Evolutionary conservation across 2,329 filamentous ascomycete genomes (phyloP).

Genomic region (Trichoderma koningiopsis): DNA sequence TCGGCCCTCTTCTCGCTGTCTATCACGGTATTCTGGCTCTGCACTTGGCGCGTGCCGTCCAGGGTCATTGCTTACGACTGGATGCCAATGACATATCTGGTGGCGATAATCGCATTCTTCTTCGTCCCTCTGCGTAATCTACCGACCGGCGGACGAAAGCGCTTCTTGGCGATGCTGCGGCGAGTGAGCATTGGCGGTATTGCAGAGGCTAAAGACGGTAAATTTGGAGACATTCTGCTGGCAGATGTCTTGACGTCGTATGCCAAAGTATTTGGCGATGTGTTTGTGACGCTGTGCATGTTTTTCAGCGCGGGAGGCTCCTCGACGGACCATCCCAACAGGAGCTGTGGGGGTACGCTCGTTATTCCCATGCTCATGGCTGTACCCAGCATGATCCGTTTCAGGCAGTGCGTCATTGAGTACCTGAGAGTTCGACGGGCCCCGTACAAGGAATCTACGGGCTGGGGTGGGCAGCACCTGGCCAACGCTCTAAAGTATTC

Average conservation of each 20-base stretch:
- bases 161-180: slow-evolving; percentile 74
- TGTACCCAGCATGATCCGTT: slow-evolving; percentile 79
- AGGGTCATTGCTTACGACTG: slow-evolving; percentile 79
- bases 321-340: slow-evolving; percentile 78
- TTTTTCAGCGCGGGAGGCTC: slow-evolving; percentile 72
- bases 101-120: slow-evolving; percentile 71
- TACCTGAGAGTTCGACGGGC: slow-evolving; percentile 70
- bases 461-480: slow-evolving; percentile 83
- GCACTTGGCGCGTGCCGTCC: slow-evolving; percentile 69
- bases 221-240: slow-evolving; percentile 91
- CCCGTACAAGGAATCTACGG: slow-evolving; percentile 57
- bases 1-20: slow-evolving; percentile 71
- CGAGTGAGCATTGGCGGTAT: slow-evolving; percentile 84
- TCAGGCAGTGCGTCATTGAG: slow-evolving; percentile 91
- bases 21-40: slow-evolving; percentile 78
- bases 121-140: slow-evolving; percentile 69
- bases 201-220: slow-evolving; percentile 82
- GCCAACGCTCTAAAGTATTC: slow-evolving; percentile 95
- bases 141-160: slow-evolving; percentile 70
- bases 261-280: slow-evolving; percentile 85
- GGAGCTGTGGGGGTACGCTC: slow-evolving; percentile 76
- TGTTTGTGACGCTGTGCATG: slow-evolving; percentile 91
- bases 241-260: slow-evolving; percentile 96
- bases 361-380: slow-evolving; percentile 84
- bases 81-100: slow-evolving; percentile 81